Evolutionary conservation across 371 early-diverging fungal species (phyloP), one percentile per base, ranked within the genome.

Genomic region (Basidiobolus meristosporus): DNA sequence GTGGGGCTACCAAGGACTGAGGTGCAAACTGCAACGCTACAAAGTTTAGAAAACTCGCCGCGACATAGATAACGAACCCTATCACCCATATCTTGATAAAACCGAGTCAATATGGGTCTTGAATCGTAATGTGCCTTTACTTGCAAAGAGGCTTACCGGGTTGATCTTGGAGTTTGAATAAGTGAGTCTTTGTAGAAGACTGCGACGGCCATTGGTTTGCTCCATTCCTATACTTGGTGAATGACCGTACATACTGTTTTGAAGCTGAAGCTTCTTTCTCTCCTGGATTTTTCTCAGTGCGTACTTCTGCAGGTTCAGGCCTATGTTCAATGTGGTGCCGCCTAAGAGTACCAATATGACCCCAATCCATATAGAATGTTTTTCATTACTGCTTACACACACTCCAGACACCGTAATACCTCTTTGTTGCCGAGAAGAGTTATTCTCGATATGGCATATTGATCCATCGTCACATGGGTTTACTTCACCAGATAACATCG

Each of bases 251-350:
- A 30, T 31, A 16, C 1, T n/a, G 28, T 22, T 10, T 26, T 2
- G 31, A n/a, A 15, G 47, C 40, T 2, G 14, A 21, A 40, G 32
- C 37, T 18, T 40, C 41, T 44, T 28, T 14, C 40, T 17, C 3
- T 19, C 34, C 42, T 37, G 43, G 30, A 34, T 26, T 37, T 44
- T 43, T 46, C 36, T 59, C 18, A 82, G 70, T 0, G 82, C 82
- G 35, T 73, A 66, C 46, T 89, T 89, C 55, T 89, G 90, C 35
- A 83, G 52, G 46, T 89, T 89, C 23, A 89, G 56, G n/a, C 90
- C 90, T 38, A 85, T 45, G 53, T 86, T 87, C 21, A 79, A 62
- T 2, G 71, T 56, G 10, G 77, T 56, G 22, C 82, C 80, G 31
- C 84, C 83, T 19, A 70, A 49, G 22, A 89, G 48, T 14, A 69